Conservation (phyloP, 208 protist genomes). For the Leishmania mexicana region DNA sequence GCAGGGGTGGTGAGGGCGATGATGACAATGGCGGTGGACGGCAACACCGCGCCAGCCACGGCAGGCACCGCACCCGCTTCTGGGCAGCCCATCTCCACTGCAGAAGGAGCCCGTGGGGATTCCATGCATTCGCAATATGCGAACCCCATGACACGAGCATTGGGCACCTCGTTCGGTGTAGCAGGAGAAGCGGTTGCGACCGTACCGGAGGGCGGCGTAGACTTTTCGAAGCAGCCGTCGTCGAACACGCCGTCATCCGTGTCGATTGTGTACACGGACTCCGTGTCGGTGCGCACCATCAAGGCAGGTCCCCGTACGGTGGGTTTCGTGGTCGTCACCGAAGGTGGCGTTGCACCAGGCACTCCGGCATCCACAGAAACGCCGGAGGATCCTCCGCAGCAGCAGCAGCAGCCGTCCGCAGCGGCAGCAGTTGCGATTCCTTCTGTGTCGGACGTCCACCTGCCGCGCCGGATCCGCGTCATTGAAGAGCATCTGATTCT, state of each 20-base stretch:
- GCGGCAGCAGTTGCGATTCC: not conserved
- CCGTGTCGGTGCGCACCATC: slow-evolving; percentile 4
- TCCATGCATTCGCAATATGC: not conserved
- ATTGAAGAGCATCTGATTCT: not conserved
- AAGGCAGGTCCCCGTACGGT: not conserved
- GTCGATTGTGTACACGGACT: slow-evolving; percentile 13
- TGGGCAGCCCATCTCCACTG: not conserved
- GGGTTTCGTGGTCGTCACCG: not conserved
- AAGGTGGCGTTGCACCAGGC: not conserved
- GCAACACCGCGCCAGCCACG: not conserved
- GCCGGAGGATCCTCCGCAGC: not conserved
- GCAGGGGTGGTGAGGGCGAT: not conserved
- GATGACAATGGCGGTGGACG: not conserved
- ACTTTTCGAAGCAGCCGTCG: not conserved
- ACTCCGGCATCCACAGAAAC: not conserved
- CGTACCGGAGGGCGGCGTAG: not conserved
- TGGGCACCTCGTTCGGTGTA: not conserved
- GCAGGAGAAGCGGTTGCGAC: not conserved
- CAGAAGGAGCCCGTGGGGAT: not conserved
- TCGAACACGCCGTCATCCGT: not conserved
- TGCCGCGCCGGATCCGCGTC: slow-evolving; percentile 2
- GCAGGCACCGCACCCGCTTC: not conserved
- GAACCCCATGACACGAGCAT: slow-evolving; percentile 8
- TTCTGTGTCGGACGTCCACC: not conserved
- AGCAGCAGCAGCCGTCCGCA: not conserved